Evolutionary conservation across 257 asterid genomes (phyloP).

Genomic region (Eucommia ulmoides): DNA sequence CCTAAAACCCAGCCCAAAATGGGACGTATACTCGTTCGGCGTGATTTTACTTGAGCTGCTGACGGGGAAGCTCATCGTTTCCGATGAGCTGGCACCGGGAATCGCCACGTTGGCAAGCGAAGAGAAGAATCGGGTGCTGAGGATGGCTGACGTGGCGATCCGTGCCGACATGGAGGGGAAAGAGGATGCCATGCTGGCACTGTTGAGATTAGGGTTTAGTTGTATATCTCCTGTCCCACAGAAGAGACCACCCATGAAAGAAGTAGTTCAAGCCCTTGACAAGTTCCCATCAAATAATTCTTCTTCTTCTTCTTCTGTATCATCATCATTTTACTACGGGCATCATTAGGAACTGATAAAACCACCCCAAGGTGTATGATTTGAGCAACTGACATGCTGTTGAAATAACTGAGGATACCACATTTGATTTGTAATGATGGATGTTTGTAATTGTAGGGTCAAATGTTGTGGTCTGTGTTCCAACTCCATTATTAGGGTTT

Average conservation of each 20-base stretch:
- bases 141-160: constrained; percentile 64
- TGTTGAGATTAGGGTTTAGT: constrained; percentile 57
- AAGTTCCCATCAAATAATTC: too few relatives aligned
- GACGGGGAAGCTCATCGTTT: constrained; percentile 51
- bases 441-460: too few relatives aligned
- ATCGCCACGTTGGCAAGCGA: constrained; percentile 24
- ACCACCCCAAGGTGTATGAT: too few relatives aligned
- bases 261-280: constrained; percentile 69
- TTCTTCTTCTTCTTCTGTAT: too few relatives aligned
- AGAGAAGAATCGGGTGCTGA: constrained; percentile 40
- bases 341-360: too few relatives aligned
- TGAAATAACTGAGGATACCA: too few relatives aligned
- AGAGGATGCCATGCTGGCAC: constrained; percentile 57
- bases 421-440: too few relatives aligned
- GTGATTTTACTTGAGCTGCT: constrained; percentile 58
- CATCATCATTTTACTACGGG: too few relatives aligned
- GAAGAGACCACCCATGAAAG: constrained; percentile 86
- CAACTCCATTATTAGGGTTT: too few relatives aligned
- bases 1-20: constrained; percentile 73
- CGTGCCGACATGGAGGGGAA: constrained; percentile 83
- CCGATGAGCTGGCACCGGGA: constrained; percentile 58
- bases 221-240: constrained; percentile 67
- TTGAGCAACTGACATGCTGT: too few relatives aligned
- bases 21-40: constrained; percentile 86
- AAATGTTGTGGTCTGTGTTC: too few relatives aligned